Base-by-base conservation (phyloP, 495 filamentous ascomycete species). In the Lentithecium fluviatile region DNA sequence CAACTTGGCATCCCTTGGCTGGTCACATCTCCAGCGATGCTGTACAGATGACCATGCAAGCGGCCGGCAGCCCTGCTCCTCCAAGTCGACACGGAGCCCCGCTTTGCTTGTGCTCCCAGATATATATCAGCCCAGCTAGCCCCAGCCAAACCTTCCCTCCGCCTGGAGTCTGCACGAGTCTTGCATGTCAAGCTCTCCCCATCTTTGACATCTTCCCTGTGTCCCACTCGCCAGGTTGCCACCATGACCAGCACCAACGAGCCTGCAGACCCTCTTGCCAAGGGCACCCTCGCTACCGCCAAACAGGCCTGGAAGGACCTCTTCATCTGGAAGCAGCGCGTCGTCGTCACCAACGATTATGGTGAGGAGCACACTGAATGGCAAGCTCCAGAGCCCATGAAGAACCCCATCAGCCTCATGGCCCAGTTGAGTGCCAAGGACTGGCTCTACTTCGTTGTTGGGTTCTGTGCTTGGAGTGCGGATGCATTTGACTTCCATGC, bases 401-500 rank as follows among this genome's bases (percentile, higher is more conserved):
- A 77, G 45, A 87, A 88, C 64, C 86, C 86, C 15, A 71, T 88
- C 71, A 80, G 76, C 20, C 73, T 87, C 43, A 70, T 86, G 50
- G 76, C 76, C 48, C 77, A 82, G 72, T 75, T 89, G 19, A 75
- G 76, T 7, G 74, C 68, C 6, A 72, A 71, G 12, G 78, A 82
- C 63, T 88, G 85, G 85, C 56, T 84, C 17, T 86, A 82, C 69
- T 88, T 88, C 66, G 42, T 85, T 17, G 83, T 85, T 11, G 85
- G 84, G 20, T 78, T 88, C 66, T 56, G 71, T 12, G 81, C 86
- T 3, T 89, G 85, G 85, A 84, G 79, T 15, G 83, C 84, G 13
- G 87, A 89, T 70, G 85, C 85, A 5, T 88, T 87, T 71, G 88
- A 92, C 71, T 91, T 91, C 71, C 85, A 90, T 69, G 84, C 88